Evolutionary conservation across 805 yeast species (phyloP).

Genomic region (Teunomyces stri): DNA sequence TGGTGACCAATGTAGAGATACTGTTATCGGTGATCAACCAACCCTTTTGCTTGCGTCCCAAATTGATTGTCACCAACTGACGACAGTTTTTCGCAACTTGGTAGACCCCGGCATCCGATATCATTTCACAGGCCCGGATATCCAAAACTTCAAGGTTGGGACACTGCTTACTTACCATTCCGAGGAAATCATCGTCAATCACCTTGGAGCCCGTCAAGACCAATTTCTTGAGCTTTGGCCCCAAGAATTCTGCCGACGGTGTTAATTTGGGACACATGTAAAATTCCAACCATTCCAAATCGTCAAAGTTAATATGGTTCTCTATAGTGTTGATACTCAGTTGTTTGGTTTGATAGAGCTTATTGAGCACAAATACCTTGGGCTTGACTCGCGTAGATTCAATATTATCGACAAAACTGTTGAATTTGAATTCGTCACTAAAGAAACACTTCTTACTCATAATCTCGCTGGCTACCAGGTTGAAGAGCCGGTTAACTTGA

Average conservation of each 20-base stretch:
- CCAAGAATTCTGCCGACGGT: conserved; percentile 44
- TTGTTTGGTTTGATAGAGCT: conserved; percentile 55
- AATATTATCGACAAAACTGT: conserved; percentile 23
- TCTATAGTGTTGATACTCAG: conserved; percentile 50
- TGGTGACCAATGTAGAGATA: conserved; percentile 52
- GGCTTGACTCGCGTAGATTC: conserved; percentile 20
- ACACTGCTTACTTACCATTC: conserved; percentile 50
- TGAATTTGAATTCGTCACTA: conserved; percentile 45
- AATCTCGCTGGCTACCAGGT: conserved; percentile 51
- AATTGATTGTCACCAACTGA: conserved; percentile 57
- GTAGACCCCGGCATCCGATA: conserved; percentile 73
- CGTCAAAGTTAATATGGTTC: conserved; percentile 39
- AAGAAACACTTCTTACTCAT: conserved; percentile 58
- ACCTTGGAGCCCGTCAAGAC: conserved; percentile 70
- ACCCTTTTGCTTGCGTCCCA: conserved; percentile 76
- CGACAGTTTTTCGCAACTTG: conserved; percentile 63
- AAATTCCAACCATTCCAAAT: conserved; percentile 68
- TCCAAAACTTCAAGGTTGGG: conserved; percentile 66
- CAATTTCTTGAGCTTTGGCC: conserved; percentile 37
- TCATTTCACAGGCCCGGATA: conserved; percentile 76
- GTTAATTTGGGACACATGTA: conserved; percentile 75
- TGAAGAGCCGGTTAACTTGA: conserved; percentile 67
- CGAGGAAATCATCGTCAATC: conserved; percentile 59
- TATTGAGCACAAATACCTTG: conserved; percentile 62
- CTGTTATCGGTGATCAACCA: conserved; percentile 69